Evolutionary conservation across 2,329 filamentous ascomycete genomes (phyloP), one percentile per base, ranked within the genome.

Genomic region (Spiromastix sp.): DNA sequence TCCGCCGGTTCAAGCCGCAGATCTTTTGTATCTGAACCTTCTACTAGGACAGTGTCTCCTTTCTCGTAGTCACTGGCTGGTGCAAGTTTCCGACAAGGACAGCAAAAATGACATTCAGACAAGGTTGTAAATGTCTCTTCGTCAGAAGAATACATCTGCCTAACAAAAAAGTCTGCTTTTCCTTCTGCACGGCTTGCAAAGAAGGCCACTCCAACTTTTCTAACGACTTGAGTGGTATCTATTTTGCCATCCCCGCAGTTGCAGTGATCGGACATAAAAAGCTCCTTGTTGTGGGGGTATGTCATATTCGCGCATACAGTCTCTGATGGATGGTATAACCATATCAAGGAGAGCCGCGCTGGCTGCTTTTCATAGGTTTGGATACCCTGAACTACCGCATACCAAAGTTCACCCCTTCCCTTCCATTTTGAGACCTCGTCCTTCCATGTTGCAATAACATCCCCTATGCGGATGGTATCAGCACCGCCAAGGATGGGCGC

Each of bases 251-350:
- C 63, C 0, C 61, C 52, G 42, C 84, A 91, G 1, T 78, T 81
- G 57, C 85, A 89, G 39, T 86, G 76, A 33, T 85, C 74, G 0
- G 78, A 84, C 0, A 89, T 57, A 42, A 91, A 91, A 0, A 91
- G 56, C 54, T 93, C 84, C 34, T 86, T 82, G 0, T 59, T 42
- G 55, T 74, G 78, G 0, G 79, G 79, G 45, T 89, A 93, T 7
- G 67, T 68, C 57, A 79, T 77, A 4, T 70, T 59, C 0, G 68
- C 72, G 28, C 85, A 82, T 0, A 79, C 71, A 0, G 85, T 91
- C 36, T 91, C 79, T 0, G 66, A 63, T 0, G 83, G 72, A 2
- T 72, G 66, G 45, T 87, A 89, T 0, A 91, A 62, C 83, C 83
- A 91, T 1, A 81, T 66, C 0, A 86, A 71, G 36, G 79, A 69